These are phyloP conservation scores for Plasmodium falciparum DNA, from an alignment of 169 alveolate genomes.

Conservation along the genomic window DNA sequence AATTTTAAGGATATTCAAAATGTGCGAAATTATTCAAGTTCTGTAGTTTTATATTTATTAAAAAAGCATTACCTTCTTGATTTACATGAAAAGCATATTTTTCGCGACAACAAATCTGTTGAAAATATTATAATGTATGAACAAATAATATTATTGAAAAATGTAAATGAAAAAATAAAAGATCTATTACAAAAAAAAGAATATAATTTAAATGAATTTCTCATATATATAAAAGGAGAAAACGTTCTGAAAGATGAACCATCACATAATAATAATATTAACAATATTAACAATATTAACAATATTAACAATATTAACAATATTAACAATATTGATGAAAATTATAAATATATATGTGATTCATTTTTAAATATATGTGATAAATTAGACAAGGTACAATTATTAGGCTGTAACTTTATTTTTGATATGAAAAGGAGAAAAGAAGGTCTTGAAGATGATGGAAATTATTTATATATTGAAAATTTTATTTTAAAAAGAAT, in stretches of 20 bases:
- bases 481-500: too few species aligned
- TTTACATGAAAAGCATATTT: constrained; percentile 36
- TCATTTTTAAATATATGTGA: too few species aligned
- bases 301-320: too few species aligned
- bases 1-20: constrained; percentile 22
- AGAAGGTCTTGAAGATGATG: neutral
- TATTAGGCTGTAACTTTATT: neutral
- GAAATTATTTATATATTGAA: too few species aligned
- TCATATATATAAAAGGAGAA: too few species aligned
- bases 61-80: constrained; percentile 53
- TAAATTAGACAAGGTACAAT: too few species aligned
- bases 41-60: constrained; percentile 53
- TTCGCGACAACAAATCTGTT: constrained; percentile 53
- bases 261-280: too few species aligned
- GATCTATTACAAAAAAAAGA: constrained; percentile 3
- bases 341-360: too few species aligned
- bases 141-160: constrained; percentile 12
- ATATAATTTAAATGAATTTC: neutral
- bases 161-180: constrained; percentile 9
- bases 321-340: too few species aligned
- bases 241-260: too few species aligned
- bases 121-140: constrained; percentile 10
- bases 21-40: constrained; percentile 38
- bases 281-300: too few species aligned
- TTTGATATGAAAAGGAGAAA: neutral